Percentiles rank a stretch among this genome's conserved stretches.
phyloP scores from a whole-genome alignment of 2,329 filamentous ascomycete species.

The Penicillium sp. region DNA sequence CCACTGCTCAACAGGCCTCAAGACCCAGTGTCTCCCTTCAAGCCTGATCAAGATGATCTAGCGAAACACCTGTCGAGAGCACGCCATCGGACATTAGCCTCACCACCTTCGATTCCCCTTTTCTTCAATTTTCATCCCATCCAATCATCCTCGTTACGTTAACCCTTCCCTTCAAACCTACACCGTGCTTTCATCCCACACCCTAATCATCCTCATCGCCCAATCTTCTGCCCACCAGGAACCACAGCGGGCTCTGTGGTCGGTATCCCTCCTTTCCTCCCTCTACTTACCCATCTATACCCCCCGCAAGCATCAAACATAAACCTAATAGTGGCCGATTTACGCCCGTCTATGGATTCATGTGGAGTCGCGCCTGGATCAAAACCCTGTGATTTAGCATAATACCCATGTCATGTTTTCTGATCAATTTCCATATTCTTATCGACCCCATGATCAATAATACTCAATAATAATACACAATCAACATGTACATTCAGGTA shows the following conservation, averaged over 20 bases:
- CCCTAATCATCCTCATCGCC: background rate
- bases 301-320: constrained; percentile 7
- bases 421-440: background rate
- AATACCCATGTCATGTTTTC: constrained; percentile 26
- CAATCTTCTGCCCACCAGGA: background rate
- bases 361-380: constrained; percentile 21
- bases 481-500: too few species aligned
- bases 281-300: constrained; percentile 6
- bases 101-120: background rate
- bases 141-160: background rate
- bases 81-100: background rate
- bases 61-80: background rate
- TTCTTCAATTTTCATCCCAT: background rate
- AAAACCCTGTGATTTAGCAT: constrained; percentile 28
- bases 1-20: constrained; percentile 27
- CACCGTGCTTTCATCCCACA: background rate
- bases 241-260: constrained; percentile 17
- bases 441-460: background rate
- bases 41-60: constrained; percentile 4
- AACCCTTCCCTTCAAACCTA: background rate
- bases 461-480: background rate
- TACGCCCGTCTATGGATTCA: constrained; percentile 24
- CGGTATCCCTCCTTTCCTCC: background rate
- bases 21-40: constrained; percentile 24
- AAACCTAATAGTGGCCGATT: constrained; percentile 26